These are phyloP conservation scores for Amanita rubescens DNA, from an alignment of 768 basidiomycete genomes.

Conservation along the genomic window DNA sequence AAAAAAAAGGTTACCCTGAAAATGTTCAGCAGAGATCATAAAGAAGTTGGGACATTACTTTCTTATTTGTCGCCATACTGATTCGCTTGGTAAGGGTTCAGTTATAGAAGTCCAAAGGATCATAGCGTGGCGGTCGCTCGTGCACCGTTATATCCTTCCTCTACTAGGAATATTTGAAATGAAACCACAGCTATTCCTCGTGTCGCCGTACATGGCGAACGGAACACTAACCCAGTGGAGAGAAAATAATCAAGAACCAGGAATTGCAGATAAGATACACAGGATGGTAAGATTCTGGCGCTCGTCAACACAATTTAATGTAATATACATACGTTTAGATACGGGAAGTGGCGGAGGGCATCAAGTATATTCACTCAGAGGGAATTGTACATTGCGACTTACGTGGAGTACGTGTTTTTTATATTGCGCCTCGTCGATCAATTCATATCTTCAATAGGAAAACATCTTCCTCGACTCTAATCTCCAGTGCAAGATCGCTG, in stretches of 20 bases:
- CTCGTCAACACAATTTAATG: too few species aligned
- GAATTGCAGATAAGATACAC: not conserved
- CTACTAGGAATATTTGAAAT: not conserved
- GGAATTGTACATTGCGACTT: slow-evolving; percentile 1
- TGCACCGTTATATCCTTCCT: not conserved
- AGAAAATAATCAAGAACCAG: too few species aligned
- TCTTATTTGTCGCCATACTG: not conserved
- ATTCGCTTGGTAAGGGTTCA: not conserved
- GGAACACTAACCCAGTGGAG: slow-evolving; percentile 4
- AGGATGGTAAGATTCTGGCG: not conserved
- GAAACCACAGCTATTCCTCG: not conserved
- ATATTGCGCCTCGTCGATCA: too few species aligned
- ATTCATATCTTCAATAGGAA: too few species aligned
- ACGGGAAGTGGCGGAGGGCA: not conserved
- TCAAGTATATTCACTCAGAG: not conserved
- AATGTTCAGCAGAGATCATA: too few species aligned
- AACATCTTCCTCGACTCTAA: too few species aligned
- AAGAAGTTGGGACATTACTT: too few species aligned
- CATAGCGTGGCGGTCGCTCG: not conserved
- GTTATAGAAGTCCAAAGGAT: not conserved
- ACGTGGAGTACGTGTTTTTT: not conserved
- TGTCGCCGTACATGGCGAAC: not conserved
- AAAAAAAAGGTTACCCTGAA: too few species aligned
- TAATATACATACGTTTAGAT: not conserved
- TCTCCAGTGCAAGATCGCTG: too few species aligned